Evolutionary conservation across 108 stramenopile species (phyloP).

Genomic region (Bacterosira constricta): DNA sequence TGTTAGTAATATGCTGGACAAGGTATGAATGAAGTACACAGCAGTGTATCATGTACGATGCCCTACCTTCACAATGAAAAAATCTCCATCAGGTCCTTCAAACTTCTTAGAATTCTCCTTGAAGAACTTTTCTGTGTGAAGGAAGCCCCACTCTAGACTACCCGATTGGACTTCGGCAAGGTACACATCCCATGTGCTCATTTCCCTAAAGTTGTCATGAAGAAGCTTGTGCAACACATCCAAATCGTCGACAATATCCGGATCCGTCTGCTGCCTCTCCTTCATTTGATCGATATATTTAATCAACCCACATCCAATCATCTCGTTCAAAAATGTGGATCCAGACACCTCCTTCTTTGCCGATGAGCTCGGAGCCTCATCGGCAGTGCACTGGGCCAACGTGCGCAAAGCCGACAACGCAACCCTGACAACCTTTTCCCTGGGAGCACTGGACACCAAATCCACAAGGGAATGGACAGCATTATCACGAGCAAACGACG

Average conservation of each 20-base stretch:
- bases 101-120: constrained; percentile 84
- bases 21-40: not conserved
- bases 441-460: constrained; percentile 83
- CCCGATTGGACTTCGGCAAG: constrained; percentile 89
- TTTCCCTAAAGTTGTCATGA: constrained; percentile 87
- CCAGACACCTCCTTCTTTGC: constrained; percentile 55
- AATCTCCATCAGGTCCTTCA: constrained; percentile 83
- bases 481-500: constrained; percentile 59
- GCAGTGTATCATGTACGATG: not conserved
- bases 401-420: constrained; percentile 82
- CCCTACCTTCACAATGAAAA: constrained; percentile 66
- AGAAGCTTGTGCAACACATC: constrained; percentile 79
- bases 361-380: constrained; percentile 35
- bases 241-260: constrained; percentile 88
- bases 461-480: constrained; percentile 71
- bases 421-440: constrained; percentile 94
- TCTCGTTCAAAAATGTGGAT: constrained; percentile 79
- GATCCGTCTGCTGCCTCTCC: constrained; percentile 89
- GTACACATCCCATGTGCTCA: constrained; percentile 94
- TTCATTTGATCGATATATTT: constrained; percentile 86
- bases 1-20: not conserved
- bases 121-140: constrained; percentile 95
- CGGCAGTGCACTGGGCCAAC: constrained; percentile 74
- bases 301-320: constrained; percentile 91
- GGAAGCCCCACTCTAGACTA: constrained; percentile 92